Evolutionary conservation across 2,329 filamentous ascomycete species (phyloP).

Genomic region (Alternaria sp.): DNA sequence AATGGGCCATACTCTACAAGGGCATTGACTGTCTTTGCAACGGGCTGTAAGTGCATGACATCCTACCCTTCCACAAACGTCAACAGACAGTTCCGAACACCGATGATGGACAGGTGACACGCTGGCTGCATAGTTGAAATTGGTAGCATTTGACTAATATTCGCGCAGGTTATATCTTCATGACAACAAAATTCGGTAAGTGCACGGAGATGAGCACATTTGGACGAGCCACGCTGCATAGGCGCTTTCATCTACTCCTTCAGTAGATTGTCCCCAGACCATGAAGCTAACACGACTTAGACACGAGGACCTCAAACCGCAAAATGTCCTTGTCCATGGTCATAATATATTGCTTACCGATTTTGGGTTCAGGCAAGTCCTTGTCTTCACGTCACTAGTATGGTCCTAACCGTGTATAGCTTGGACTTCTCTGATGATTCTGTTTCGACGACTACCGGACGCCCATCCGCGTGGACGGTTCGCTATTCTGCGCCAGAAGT

Average conservation of each 20-base stretch:
- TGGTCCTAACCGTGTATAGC: neutral
- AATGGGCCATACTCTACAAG: neutral
- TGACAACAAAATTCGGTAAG: neutral
- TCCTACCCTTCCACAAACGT: neutral
- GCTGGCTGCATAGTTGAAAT: no score
- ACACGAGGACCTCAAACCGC: neutral
- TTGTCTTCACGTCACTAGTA: no score
- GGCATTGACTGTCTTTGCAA: neutral
- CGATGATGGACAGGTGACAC: no score
- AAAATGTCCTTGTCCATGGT: neutral
- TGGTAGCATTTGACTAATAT: no score
- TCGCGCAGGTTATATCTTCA: neutral
- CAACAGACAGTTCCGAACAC: no score
- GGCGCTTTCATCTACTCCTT: no score
- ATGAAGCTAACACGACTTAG: neutral
- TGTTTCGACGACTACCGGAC: neutral
- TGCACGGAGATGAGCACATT: no score
- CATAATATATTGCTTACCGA: neutral
- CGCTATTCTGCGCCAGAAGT: neutral
- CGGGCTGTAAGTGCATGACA: neutral
- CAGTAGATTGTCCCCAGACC: rapidly evolving
- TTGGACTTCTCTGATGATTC: neutral
- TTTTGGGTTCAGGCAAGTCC: neutral
- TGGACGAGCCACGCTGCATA: neutral
- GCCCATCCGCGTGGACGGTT: neutral